These are phyloP conservation scores for Sarocladiaceae sp. DNA, from an alignment of 2,329 filamentous ascomycete genomes.

Conservation along the genomic window DNA sequence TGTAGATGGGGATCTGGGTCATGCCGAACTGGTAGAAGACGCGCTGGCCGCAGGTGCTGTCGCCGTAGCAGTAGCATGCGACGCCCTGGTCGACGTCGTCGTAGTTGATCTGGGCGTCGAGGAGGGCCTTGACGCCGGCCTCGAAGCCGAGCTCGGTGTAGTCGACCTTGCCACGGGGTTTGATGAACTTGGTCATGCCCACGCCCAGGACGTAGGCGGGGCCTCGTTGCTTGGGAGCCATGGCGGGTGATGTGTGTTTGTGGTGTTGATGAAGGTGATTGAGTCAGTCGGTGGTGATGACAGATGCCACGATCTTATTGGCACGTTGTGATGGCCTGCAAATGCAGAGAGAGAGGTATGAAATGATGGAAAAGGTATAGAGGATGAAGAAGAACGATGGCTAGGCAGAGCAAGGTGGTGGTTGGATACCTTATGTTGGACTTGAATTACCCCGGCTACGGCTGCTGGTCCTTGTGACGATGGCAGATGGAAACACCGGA, in stretches of 20 bases:
- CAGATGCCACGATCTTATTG: not conserved
- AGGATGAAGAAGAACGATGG: too few species aligned
- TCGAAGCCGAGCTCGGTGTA: conserved; percentile 94
- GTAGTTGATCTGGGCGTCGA: conserved; percentile 85
- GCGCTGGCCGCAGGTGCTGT: conserved; percentile 89
- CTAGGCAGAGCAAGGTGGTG: too few species aligned
- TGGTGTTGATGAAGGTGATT: not conserved
- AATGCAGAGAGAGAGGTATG: not conserved
- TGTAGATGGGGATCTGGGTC: conserved; percentile 93
- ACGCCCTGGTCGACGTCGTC: conserved; percentile 93
- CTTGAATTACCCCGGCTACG: conserved; percentile 10
- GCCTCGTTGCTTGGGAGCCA: conserved; percentile 44
- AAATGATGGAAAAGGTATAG: not conserved
- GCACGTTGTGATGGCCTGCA: not conserved
- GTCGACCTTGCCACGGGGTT: conserved; percentile 87
- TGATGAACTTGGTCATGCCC: conserved; percentile 99
- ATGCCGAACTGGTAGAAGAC: conserved; percentile 99
- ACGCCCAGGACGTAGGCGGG: conserved; percentile 87
- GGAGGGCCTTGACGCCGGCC: conserved; percentile 80
- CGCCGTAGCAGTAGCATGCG: conserved; percentile 97
- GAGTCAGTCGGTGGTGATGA: not conserved
- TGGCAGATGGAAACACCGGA: too few species aligned
- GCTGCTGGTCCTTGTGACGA: not conserved
- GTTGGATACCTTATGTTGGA: not conserved
- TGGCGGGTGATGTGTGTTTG: conserved; percentile 20